Conservation (phyloP, 2,329 filamentous ascomycete species). For the Spiromastix sp. region DNA sequence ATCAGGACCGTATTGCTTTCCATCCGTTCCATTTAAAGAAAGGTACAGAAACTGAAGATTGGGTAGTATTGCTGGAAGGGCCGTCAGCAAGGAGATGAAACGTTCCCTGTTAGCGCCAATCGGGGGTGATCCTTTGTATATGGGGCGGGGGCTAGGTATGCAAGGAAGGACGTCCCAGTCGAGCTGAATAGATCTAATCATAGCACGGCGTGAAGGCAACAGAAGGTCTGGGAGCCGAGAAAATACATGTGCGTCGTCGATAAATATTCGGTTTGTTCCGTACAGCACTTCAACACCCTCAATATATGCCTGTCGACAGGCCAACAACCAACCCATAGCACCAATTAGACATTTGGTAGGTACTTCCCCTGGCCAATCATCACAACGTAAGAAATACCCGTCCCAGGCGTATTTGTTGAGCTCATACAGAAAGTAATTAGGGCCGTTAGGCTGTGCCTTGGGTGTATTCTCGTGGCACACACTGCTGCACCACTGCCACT, state of each 20-base stretch:
- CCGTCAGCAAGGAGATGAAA: slow-evolving; percentile 5
- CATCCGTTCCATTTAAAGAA: slow-evolving; percentile 1
- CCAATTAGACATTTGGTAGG: slow-evolving; percentile 14
- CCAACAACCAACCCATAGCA: slow-evolving; percentile 21
- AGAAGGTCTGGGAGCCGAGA: slow-evolving; percentile 4
- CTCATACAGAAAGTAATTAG: too few species aligned
- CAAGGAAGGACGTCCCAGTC: slow-evolving; percentile 5
- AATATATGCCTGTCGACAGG: slow-evolving; percentile 22
- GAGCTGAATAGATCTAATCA: slow-evolving; percentile 6
- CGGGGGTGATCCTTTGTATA: background rate
- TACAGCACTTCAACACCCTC: slow-evolving; percentile 23
- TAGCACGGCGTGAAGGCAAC: slow-evolving; percentile 4
- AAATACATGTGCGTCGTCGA: slow-evolving; percentile 8
- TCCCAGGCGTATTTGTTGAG: background rate
- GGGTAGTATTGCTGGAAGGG: slow-evolving; percentile 4
- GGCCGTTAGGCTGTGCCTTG: background rate
- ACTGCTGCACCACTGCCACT: slow-evolving; percentile 7
- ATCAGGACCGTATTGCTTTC: background rate
- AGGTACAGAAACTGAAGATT: slow-evolving; percentile 5
- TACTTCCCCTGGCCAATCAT: slow-evolving; percentile 1
- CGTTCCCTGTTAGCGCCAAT: slow-evolving; percentile 5
- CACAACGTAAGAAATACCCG: background rate
- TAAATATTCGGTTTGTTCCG: slow-evolving; percentile 19
- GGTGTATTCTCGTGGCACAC: slow-evolving; percentile 3
- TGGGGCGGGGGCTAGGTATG: background rate